These are phyloP conservation scores for Rubus parviflorus DNA, from an alignment of 306 rosid genomes.

Conservation along the genomic window DNA sequence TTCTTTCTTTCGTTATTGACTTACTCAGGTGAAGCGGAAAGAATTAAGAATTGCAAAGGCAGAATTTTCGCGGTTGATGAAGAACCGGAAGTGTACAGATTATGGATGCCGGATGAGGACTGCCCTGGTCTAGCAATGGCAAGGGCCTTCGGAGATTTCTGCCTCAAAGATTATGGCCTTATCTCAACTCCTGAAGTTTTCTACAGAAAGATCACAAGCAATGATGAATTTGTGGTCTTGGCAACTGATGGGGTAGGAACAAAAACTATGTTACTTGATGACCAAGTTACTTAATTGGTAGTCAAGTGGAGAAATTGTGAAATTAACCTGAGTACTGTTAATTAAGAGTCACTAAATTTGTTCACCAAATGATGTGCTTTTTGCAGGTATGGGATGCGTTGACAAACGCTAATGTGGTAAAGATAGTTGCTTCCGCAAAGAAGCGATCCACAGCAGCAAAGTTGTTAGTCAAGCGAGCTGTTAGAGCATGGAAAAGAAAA, in stretches of 20 bases:
- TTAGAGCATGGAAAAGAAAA: constrained; percentile 57
- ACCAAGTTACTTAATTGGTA: neutral
- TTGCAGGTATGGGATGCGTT: constrained; percentile 89
- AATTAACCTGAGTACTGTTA: neutral
- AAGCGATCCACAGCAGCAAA: constrained; percentile 65
- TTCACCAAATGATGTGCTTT: neutral
- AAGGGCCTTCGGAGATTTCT: constrained; percentile 92
- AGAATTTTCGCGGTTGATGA: constrained; percentile 67
- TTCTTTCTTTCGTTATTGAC: constrained; percentile 3
- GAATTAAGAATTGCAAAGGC: constrained; percentile 66
- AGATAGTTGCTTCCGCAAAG: constrained; percentile 69
- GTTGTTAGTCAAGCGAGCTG: constrained; percentile 59
- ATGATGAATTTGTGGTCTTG: constrained; percentile 76
- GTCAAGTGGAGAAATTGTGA: neutral
- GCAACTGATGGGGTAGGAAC: constrained; percentile 87
- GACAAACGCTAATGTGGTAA: constrained; percentile 67
- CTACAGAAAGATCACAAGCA: constrained; percentile 53
- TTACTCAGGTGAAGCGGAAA: constrained; percentile 71
- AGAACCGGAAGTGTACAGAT: constrained; percentile 75
- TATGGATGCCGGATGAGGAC: constrained; percentile 96
- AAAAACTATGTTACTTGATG: neutral
- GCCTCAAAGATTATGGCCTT: constrained; percentile 88
- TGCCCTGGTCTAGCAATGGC: constrained; percentile 98
- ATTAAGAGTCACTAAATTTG: neutral
- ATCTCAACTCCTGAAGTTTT: constrained; percentile 69